Evolutionary conservation across 352 stramenopile species (phyloP), one percentile per base, ranked within the genome.

Genomic region (Ophiocytium majus): DNA sequence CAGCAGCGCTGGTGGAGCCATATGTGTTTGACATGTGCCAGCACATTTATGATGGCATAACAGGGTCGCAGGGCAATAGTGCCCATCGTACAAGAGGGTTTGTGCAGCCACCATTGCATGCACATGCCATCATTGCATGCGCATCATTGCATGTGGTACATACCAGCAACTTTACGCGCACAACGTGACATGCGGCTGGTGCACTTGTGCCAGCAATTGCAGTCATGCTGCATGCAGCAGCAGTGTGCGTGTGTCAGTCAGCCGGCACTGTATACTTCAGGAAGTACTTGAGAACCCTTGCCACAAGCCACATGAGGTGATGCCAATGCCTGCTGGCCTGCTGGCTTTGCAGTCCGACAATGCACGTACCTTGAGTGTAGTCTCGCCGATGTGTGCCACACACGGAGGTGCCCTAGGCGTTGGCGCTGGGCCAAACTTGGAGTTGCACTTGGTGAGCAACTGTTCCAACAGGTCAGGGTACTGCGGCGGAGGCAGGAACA

Each of bases 281-380:
- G n/a, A n/a, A n/a, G n/a, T n/a, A n/a, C n/a, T n/a, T n/a, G n/a
- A n/a, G n/a, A n/a, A n/a, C n/a, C n/a, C n/a, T n/a, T n/a, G n/a
- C n/a, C n/a, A n/a, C n/a, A n/a, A n/a, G n/a, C n/a, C n/a, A n/a
- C n/a, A n/a, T 14, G 43, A 57, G 14, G 5, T 57, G 5, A 57
- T 5, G 43, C 43, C 43, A 5, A 57, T 57, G 43, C 43, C 5
- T 57, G 43, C 43, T 14, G 43, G 43, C 5, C 5, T 57, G 43
- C 43, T 5, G 14, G 43, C 5, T 57, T 14, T 14, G 43, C 43
- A 57, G 14, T 14, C 5, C 43, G 43, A 57, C 43, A 57, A 14
- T 57, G n/a, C n/a, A n/a, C n/a, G n/a, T 57, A 76, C 64, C 64
- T 76, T 76, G 34, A 76, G 5, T 10, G 17, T 76, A 37, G 5